Evolutionary conservation across 1,284 basidiomycete genomes (phyloP).

Genomic region (Marasmius tenuissimus): DNA sequence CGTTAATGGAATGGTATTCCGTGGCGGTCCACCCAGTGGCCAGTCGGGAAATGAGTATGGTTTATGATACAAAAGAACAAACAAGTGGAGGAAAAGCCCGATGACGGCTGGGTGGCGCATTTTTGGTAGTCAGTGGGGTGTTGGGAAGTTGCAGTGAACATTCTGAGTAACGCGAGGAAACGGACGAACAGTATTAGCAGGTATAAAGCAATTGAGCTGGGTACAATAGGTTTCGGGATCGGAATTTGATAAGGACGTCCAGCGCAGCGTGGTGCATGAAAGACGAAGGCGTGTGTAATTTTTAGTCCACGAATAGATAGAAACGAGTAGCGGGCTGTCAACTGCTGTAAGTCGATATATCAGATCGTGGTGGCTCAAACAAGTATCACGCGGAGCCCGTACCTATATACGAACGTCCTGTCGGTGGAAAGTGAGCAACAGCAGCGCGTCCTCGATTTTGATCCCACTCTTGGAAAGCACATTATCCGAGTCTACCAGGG

Average conservation of each 20-base stretch:
- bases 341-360: not conserved
- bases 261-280: not conserved
- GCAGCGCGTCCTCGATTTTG: constrained; percentile 56
- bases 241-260: not conserved
- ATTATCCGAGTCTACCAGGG: constrained; percentile 24
- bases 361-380: not conserved
- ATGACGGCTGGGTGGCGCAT: not conserved
- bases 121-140: not conserved
- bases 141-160: not conserved
- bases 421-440: constrained; percentile 69
- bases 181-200: not conserved
- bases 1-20: too few species aligned
- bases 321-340: not conserved
- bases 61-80: too few species aligned
- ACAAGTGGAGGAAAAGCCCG: too few species aligned
- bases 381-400: not conserved
- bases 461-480: constrained; percentile 49
- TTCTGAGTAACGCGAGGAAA: not conserved
- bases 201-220: not conserved
- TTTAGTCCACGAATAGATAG: not conserved
- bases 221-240: not conserved
- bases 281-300: not conserved
- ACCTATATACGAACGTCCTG: constrained; percentile 28
- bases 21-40: too few species aligned
- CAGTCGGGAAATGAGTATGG: too few species aligned